Evolutionary conservation across 2,329 filamentous ascomycete genomes (phyloP), one percentile per base, ranked within the genome.

Genomic region (Fusarium papillatum): DNA sequence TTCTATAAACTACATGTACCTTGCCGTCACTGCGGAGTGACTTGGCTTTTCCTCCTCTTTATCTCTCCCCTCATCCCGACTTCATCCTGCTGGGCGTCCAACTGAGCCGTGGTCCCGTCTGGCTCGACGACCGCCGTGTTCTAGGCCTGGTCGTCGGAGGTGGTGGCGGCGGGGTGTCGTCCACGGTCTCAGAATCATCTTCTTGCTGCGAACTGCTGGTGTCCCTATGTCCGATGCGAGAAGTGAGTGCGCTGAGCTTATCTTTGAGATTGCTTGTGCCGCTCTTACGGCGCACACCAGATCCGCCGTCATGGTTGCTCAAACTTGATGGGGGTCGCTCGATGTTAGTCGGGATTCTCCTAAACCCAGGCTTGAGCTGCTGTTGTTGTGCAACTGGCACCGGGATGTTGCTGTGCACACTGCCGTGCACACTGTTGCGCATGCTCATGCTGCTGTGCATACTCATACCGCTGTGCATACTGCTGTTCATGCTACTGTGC

Each of bases 221-320:
- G 62, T 80, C 78, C 31, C 79, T 69, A 24, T 79, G 75, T n/a
- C 75, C 64, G 57, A 80, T 80, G 24, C 79, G 78, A 31, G 81
- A 80, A 2, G 83, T 82, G 34, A 85, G 76, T 19, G 83, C 82
- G 53, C 78, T 82, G 19, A 85, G 76, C 70, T 81, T 84, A 60
- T 85, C 83, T 63, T 84, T 81, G 17, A 85, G 71, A 7, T 82
- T 83, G 34, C 77, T 78, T 22, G 78, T 78, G 26, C 80, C 80
- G 38, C 66, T 79, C 67, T 81, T 82, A 39, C 81, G 76, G 24
- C 81, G 77, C 29, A 81, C 79, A 2, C 76, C 57, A n/a, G 74
- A 74, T 34, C 72, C 64, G 16, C 62, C 72, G 36, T 80, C 75
- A 31, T 79, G 50, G 61, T 72, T 79, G 41, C 84, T 81, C 53